Conservation (phyloP, 345 rosid genomes). For the Arabis alpina region DNA sequence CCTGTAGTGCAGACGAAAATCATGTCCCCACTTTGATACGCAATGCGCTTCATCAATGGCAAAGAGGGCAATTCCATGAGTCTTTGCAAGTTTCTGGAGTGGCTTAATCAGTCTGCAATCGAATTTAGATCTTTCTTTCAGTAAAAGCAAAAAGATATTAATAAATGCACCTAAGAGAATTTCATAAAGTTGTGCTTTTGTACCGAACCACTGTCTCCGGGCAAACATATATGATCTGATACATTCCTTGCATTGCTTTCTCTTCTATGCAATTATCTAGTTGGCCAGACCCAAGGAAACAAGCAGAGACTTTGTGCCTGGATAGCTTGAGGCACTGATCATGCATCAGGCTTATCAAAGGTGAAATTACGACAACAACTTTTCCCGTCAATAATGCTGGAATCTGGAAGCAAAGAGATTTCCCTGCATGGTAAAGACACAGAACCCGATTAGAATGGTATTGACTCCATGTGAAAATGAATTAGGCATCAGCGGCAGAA, state of each 20-base stretch:
- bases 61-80: slow-evolving; percentile 79
- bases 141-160: slow-evolving; percentile 1
- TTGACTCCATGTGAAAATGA: neutral
- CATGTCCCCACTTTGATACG: slow-evolving; percentile 97
- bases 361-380: slow-evolving; percentile 85
- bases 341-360: slow-evolving; percentile 94
- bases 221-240: slow-evolving; percentile 79
- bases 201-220: slow-evolving; percentile 84
- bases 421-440: slow-evolving; percentile 55
- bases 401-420: slow-evolving; percentile 90
- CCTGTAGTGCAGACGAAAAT: slow-evolving; percentile 89
- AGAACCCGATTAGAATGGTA: neutral
- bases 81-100: slow-evolving; percentile 75
- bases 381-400: slow-evolving; percentile 82
- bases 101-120: slow-evolving; percentile 66
- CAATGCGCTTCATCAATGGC: slow-evolving; percentile 95
- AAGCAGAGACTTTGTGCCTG: slow-evolving; percentile 76
- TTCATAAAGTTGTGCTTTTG: neutral
- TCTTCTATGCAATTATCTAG: slow-evolving; percentile 76
- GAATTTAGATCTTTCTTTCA: slow-evolving; percentile 17
- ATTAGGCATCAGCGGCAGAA: neutral
- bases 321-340: slow-evolving; percentile 90
- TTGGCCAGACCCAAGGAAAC: slow-evolving; percentile 98
- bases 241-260: slow-evolving; percentile 88
- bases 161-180: slow-evolving; percentile 11